Percentiles rank a stretch among this genome's conserved stretches.
phyloP scores from a whole-genome alignment of 208 protist species.

The Leptomonas seymouri region DNA sequence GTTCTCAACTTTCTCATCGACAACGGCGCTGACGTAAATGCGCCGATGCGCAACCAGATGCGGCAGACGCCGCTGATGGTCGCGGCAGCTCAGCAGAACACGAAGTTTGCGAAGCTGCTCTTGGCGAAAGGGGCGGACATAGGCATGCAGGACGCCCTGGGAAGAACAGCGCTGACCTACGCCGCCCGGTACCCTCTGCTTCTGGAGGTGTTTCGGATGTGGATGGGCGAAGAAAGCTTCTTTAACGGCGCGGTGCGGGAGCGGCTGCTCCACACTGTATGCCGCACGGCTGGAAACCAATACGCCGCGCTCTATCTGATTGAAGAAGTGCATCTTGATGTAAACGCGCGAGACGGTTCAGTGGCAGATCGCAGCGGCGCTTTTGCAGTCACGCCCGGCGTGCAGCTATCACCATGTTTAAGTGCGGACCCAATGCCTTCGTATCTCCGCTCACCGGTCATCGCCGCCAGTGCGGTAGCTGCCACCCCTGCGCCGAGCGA shows the following conservation, averaged over 20 bases:
- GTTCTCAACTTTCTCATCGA: slow-evolving; percentile 80
- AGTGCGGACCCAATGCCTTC: not conserved
- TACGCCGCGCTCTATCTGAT: slow-evolving; percentile 66
- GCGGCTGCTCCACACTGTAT: slow-evolving; percentile 62
- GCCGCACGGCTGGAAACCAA: slow-evolving; percentile 35
- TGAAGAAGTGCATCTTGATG: slow-evolving; percentile 61
- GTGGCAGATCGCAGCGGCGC: not conserved
- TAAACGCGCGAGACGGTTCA: slow-evolving; percentile 37
- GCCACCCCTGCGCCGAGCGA: not conserved
- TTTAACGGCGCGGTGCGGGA: slow-evolving; percentile 25
- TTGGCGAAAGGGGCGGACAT: slow-evolving; percentile 62
- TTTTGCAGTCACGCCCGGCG: not conserved
- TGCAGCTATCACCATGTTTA: not conserved
- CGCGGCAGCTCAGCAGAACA: slow-evolving; percentile 54
- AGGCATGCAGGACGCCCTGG: slow-evolving; percentile 37
- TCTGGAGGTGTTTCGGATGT: slow-evolving; percentile 53
- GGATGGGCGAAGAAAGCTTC: slow-evolving; percentile 46
- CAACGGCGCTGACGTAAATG: slow-evolving; percentile 75
- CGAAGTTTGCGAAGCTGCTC: slow-evolving; percentile 45
- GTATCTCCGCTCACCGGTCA: not conserved
- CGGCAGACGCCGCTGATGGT: slow-evolving; percentile 85
- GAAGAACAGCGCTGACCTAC: slow-evolving; percentile 56
- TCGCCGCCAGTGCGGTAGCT: not conserved
- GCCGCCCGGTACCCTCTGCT: slow-evolving; percentile 56
- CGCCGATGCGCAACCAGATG: slow-evolving; percentile 19